Conservation (phyloP, 257 asterid genomes). For the Gentiana macrophylla region DNA sequence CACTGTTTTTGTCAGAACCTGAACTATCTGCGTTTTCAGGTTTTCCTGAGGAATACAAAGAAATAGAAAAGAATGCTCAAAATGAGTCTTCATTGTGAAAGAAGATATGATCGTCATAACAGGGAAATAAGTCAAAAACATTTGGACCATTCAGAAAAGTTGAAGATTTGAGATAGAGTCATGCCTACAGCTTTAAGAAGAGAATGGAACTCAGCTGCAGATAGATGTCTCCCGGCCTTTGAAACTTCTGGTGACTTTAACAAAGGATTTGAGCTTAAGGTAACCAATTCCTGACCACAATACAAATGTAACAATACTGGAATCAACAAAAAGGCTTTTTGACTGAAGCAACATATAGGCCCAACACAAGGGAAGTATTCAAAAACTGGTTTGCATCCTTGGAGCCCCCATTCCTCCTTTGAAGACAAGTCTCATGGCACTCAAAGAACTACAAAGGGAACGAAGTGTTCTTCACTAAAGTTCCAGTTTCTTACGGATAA, state of each 20-base stretch:
- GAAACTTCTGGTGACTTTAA: slow-evolving; percentile 67
- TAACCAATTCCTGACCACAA: slow-evolving; percentile 77
- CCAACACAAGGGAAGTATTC: too few species aligned
- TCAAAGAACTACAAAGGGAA: too few species aligned
- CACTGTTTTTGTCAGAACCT: slow-evolving; percentile 34
- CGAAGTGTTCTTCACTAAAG: neutral
- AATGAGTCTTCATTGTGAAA: neutral
- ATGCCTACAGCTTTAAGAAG: slow-evolving; percentile 69
- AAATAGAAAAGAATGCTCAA: slow-evolving; percentile 6
- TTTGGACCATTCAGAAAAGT: neutral
- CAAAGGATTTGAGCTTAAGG: slow-evolving; percentile 67
- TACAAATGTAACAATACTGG: slow-evolving; percentile 14
- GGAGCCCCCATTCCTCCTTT: neutral
- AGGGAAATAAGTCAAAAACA: neutral
- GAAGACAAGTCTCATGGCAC: too few species aligned
- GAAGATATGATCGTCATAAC: neutral
- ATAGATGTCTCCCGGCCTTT: slow-evolving; percentile 84
- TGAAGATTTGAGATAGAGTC: neutral
- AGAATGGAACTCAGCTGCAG: slow-evolving; percentile 85
- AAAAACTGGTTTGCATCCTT: too few species aligned
- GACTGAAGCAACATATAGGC: too few species aligned
- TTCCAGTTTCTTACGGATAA: neutral
- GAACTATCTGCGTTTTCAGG: slow-evolving; percentile 22
- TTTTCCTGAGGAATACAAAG: slow-evolving; percentile 35
- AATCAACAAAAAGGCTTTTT: slow-evolving; percentile 18